Conservation (phyloP, 2,329 filamentous ascomycete genomes). For the Pleoardoris graminearum region DNA sequence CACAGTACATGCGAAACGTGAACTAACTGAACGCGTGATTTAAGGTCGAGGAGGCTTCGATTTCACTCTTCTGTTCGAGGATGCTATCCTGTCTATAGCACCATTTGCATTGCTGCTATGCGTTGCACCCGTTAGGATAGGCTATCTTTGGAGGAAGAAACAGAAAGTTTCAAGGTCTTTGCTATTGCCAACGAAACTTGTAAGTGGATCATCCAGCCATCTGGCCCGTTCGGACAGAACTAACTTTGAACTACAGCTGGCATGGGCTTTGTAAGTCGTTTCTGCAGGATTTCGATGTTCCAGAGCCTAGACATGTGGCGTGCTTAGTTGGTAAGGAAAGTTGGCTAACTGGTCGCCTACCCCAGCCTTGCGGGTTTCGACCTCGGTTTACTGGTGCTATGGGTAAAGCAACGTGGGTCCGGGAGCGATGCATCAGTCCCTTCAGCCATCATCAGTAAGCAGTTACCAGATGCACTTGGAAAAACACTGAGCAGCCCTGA, state of each 20-base stretch:
- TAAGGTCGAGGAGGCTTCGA: conserved; percentile 41
- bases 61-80: conserved; percentile 45
- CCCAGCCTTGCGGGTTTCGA: conserved; percentile 32
- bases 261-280: conserved; percentile 2
- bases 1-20: neutral
- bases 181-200: conserved; percentile 32
- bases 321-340: neutral
- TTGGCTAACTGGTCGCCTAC: neutral
- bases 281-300: neutral
- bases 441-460: conserved; percentile 28
- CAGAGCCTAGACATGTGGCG: neutral
- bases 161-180: conserved; percentile 30
- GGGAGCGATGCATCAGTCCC: conserved; percentile 29
- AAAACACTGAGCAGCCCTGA: too few species aligned
- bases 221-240: neutral
- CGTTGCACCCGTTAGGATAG: conserved; percentile 33
- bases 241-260: neutral
- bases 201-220: conserved; percentile 14
- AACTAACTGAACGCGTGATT: neutral
- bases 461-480: neutral
- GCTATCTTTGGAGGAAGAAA: conserved; percentile 30
- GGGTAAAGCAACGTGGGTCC: conserved; percentile 21
- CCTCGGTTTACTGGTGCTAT: conserved; percentile 32
- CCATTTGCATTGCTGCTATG: conserved; percentile 36
- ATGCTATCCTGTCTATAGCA: conserved; percentile 38